A percentile compares a stretch with the other conserved stretches of the same genome.
Conservation (phyloP, 139 green algal species). For the Ulvella scutata region DNA sequence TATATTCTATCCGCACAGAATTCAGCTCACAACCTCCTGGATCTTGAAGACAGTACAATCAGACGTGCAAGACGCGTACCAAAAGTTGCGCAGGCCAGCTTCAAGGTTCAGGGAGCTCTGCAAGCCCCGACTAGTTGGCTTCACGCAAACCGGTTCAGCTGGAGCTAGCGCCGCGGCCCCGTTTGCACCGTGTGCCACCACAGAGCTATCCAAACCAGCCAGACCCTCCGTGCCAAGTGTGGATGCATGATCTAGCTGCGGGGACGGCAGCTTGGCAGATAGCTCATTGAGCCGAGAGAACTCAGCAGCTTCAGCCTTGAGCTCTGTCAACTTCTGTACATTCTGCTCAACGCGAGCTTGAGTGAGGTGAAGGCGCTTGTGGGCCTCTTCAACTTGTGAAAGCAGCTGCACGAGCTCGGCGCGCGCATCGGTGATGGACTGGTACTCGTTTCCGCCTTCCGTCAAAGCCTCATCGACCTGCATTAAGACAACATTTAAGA, state of each 20-base stretch:
- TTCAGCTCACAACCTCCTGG: neutral
- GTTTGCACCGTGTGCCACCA: no score
- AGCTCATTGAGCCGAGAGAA: conserved; percentile 4
- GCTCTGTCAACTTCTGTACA: conserved; percentile 43
- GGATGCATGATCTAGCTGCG: neutral
- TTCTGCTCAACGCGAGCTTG: conserved; percentile 48
- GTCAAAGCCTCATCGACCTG: conserved; percentile 43
- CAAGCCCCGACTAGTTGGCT: conserved; percentile 12
- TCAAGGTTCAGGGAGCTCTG: conserved; percentile 40
- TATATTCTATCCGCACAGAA: no score
- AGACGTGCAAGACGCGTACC: conserved; percentile 26
- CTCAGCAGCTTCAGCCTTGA: conserved; percentile 44
- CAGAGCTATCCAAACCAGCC: no score
- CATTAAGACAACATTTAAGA: neutral
- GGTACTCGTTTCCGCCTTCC: conserved; percentile 35
- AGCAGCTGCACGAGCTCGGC: conserved; percentile 35
- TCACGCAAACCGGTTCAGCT: neutral
- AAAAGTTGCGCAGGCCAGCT: conserved; percentile 41
- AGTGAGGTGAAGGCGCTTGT: conserved; percentile 24
- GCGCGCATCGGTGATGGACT: conserved; percentile 34
- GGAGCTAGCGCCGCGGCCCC: no score
- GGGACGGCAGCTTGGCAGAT: neutral
- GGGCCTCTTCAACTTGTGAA: conserved; percentile 35
- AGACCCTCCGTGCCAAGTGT: no score
- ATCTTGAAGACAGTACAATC: neutral